Conservation (phyloP, 306 rosid genomes). For the Malus sylvestris region DNA sequence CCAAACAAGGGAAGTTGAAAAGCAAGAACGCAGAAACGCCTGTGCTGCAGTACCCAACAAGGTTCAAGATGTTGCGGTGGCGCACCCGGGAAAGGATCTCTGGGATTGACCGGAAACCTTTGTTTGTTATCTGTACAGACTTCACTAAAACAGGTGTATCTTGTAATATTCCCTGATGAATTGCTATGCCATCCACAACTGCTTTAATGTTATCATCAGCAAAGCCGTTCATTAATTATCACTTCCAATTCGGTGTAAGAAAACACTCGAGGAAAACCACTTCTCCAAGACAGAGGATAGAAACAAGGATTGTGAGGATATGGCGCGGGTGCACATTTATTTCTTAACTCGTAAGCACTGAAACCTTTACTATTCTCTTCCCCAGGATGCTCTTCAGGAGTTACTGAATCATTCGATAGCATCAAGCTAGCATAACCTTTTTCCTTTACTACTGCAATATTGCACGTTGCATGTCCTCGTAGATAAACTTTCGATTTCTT, state of each 20-base stretch:
- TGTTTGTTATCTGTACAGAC: neutral
- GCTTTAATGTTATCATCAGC: neutral
- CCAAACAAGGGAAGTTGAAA: slow-evolving; percentile 3
- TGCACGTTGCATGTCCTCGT: slow-evolving; percentile 8
- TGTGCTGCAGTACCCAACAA: slow-evolving; percentile 21
- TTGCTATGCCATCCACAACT: neutral
- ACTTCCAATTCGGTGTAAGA: slow-evolving; percentile 4
- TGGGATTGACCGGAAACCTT: neutral
- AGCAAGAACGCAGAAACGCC: slow-evolving; percentile 8
- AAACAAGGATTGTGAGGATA: slow-evolving; percentile 9
- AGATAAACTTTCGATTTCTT: slow-evolving; percentile 4
- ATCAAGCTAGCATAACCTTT: slow-evolving; percentile 2
- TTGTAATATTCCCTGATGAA: slow-evolving; percentile 18
- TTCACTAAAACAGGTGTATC: slow-evolving; percentile 4
- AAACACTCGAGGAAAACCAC: slow-evolving; percentile 15
- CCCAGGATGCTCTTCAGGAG: neutral
- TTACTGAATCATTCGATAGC: neutral
- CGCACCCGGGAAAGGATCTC: slow-evolving; percentile 1
- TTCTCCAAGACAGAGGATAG: slow-evolving; percentile 21
- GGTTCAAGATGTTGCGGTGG: slow-evolving; percentile 21
- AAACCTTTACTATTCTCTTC: neutral
- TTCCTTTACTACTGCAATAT: slow-evolving; percentile 11
- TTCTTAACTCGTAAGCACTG: neutral
- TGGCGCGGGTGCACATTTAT: neutral
- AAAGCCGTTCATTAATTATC: slow-evolving; percentile 13